phyloP scores from a whole-genome alignment of 768 basidiomycete species.

The Rhizopogon sp. region DNA sequence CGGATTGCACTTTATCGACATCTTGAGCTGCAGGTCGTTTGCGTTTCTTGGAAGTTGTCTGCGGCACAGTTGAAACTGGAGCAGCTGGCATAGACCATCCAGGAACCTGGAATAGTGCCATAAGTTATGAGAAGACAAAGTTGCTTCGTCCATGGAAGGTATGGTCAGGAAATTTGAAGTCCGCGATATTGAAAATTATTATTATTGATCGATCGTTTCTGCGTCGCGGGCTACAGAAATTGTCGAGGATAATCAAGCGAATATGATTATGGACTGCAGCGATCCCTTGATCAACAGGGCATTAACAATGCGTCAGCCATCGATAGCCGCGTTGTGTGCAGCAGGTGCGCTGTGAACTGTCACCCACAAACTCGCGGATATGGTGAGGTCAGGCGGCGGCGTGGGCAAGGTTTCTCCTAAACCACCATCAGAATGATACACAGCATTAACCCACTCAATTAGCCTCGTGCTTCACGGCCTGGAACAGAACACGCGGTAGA shows the following conservation, averaged over 20 bases:
- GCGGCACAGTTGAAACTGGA: constrained; percentile 32
- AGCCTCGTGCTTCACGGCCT: not conserved
- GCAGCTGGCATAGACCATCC: constrained; percentile 56
- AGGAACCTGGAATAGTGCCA: constrained; percentile 60
- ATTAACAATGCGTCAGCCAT: not conserved
- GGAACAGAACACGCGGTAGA: not conserved
- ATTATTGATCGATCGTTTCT: not conserved
- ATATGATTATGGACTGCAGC: not conserved
- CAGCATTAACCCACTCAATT: not conserved
- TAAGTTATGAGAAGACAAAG: constrained; percentile 10
- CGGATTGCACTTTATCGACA: constrained; percentile 30
- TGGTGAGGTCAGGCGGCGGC: not conserved
- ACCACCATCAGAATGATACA: not conserved
- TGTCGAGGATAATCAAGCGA: not conserved
- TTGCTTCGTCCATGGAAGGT: too few species aligned
- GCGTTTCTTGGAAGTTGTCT: constrained; percentile 47
- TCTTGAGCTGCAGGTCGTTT: constrained; percentile 39
- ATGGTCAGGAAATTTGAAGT: not conserved
- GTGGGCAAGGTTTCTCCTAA: not conserved
- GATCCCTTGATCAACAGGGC: not conserved
- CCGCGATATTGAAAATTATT: not conserved
- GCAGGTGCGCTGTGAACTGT: not conserved
- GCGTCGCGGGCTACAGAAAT: not conserved
- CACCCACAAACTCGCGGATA: not conserved
- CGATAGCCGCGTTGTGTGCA: not conserved